These are phyloP conservation scores for Suhomyces terraborum DNA, from an alignment of 1,139 yeast species.

Conservation along the genomic window DNA sequence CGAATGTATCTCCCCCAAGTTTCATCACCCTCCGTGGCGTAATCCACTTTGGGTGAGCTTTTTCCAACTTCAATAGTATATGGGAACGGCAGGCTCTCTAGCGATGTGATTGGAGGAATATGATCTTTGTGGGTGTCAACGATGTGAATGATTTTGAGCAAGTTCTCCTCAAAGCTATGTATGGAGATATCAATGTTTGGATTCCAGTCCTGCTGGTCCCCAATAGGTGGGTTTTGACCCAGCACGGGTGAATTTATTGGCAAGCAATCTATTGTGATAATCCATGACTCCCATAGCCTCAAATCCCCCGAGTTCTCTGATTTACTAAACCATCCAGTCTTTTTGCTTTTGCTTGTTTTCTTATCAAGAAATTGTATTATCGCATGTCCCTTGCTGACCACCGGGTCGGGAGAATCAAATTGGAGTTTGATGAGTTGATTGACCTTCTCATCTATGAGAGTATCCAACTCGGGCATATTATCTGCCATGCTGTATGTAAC, in stretches of 20 bases:
- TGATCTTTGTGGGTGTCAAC: conserved; percentile 62
- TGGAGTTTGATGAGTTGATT: conserved; percentile 36
- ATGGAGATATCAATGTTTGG: conserved; percentile 29
- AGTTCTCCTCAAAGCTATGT: conserved; percentile 42
- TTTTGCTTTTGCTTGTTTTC: conserved; percentile 31
- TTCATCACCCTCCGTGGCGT: conserved; percentile 27
- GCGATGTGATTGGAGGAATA: conserved; percentile 72
- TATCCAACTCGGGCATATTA: conserved; percentile 46
- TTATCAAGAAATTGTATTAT: conserved; percentile 34
- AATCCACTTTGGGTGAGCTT: conserved; percentile 13
- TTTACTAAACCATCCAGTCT: conserved; percentile 47
- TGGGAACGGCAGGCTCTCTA: conserved; percentile 70
- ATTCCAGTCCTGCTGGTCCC: conserved; percentile 7
- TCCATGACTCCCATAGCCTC: conserved; percentile 49
- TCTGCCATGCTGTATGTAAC: conserved; percentile 49
- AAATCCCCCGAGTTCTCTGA: conserved; percentile 25
- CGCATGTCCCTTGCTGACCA: conserved; percentile 19
- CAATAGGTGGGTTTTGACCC: neutral
- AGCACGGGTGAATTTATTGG: conserved; percentile 22
- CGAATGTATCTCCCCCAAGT: conserved; percentile 54
- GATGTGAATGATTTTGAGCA: conserved; percentile 50
- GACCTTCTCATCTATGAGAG: conserved; percentile 45
- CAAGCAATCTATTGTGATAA: conserved; percentile 37
- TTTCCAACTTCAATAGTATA: conserved; percentile 40
- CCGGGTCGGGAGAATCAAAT: conserved; percentile 20